These are phyloP conservation scores for Penicillium canariense DNA, from an alignment of 495 filamentous ascomycete genomes.

Conservation along the genomic window DNA sequence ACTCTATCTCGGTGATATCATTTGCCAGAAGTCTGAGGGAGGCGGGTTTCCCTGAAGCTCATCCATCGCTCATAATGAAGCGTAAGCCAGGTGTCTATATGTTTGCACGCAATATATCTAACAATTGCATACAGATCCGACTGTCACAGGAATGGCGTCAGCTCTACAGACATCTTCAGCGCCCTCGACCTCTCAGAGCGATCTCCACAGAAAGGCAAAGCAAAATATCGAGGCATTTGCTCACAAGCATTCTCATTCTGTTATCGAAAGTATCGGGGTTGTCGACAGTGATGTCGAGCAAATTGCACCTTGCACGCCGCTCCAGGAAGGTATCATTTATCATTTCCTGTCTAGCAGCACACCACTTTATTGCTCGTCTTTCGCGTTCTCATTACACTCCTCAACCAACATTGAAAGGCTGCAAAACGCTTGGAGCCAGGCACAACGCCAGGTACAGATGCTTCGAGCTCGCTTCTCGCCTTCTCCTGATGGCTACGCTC, in stretches of 20 bases:
- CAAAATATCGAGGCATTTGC: conserved; percentile 57
- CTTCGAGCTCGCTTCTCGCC: conserved; percentile 64
- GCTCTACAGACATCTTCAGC: conserved; percentile 29
- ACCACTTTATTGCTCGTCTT: conserved; percentile 68
- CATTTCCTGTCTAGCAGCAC: conserved; percentile 54
- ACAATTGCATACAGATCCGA: conserved; percentile 43
- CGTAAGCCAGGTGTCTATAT: conserved; percentile 31
- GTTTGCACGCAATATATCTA: not conserved
- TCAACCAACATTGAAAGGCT: conserved; percentile 43
- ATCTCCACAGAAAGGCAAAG: conserved; percentile 41
- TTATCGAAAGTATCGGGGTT: conserved; percentile 47
- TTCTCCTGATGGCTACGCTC: conserved; percentile 68
- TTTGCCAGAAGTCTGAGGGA: conserved; percentile 54
- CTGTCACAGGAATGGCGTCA: conserved; percentile 46
- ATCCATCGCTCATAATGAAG: conserved; percentile 63
- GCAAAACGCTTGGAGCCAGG: conserved; percentile 47
- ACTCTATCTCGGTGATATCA: conserved; percentile 75
- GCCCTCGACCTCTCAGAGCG: conserved; percentile 16
- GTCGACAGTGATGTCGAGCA: conserved; percentile 54
- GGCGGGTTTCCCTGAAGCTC: conserved; percentile 53
- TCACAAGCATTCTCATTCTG: conserved; percentile 49
- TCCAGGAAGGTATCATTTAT: conserved; percentile 79
- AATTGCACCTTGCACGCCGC: conserved; percentile 71
- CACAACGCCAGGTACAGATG: conserved; percentile 51
- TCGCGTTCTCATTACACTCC: conserved; percentile 52